Conservation (phyloP, 164 flowering plant genomes). For the Cinnamomum chago region DNA sequence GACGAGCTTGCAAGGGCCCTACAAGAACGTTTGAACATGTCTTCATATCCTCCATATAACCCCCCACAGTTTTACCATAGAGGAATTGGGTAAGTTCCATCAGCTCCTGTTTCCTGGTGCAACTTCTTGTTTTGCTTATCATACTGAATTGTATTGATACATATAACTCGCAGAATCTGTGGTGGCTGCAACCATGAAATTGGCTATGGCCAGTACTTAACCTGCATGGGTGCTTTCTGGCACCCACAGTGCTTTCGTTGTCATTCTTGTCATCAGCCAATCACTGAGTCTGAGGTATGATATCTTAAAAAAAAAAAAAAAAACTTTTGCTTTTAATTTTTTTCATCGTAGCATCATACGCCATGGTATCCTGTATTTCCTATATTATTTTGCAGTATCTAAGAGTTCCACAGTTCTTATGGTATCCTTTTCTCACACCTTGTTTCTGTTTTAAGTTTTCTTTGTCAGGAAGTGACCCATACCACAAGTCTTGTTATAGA, state of each 20-base stretch:
- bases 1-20: conserved; percentile 28
- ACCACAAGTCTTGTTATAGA: conserved; percentile 86
- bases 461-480: conserved; percentile 79
- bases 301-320: too few relatives aligned
- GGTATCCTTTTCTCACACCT: conserved; percentile 14
- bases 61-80: conserved; percentile 35
- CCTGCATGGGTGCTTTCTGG: conserved; percentile 78
- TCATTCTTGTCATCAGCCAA: conserved; percentile 59
- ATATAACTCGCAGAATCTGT: conserved; percentile 51
- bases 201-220: conserved; percentile 70
- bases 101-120: neutral
- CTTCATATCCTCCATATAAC: conserved; percentile 48
- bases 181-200: conserved; percentile 77
- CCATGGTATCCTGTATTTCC: too few relatives aligned
- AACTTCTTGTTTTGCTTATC: too few relatives aligned
- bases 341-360: too few relatives aligned
- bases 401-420: too few relatives aligned
- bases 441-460: conserved; percentile 74
- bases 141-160: neutral
- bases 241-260: conserved; percentile 92
- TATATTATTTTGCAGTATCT: too few relatives aligned
- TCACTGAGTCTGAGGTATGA: conserved; percentile 83
- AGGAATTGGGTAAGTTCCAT: conserved; percentile 41
- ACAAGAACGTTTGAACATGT: conserved; percentile 28
- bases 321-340: neutral